Conservation (phyloP, 768 basidiomycete genomes). For the Gloeopeniophorella convolvens region DNA sequence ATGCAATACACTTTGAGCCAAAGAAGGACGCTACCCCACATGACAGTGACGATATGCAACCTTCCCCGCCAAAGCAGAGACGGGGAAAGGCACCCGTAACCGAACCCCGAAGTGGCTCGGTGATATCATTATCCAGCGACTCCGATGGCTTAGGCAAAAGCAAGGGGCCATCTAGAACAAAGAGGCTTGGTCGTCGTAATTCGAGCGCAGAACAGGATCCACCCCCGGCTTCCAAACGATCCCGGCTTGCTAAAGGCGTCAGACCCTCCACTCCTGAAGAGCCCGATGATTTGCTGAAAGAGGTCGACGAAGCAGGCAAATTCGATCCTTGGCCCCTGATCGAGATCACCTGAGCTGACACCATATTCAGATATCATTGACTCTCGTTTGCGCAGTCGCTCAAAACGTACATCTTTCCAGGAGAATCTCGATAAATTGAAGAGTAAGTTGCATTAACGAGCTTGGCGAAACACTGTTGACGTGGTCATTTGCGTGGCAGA, state of each 20-base stretch:
- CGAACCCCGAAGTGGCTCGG: not conserved
- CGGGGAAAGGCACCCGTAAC: constrained; percentile 19
- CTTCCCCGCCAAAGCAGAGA: constrained; percentile 21
- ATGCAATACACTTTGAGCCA: constrained; percentile 46
- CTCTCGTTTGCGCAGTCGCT: constrained; percentile 52
- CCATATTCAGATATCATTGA: constrained; percentile 50
- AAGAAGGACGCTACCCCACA: constrained; percentile 17
- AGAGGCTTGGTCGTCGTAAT: constrained; percentile 17
- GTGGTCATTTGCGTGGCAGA: not conserved
- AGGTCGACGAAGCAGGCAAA: constrained; percentile 55
- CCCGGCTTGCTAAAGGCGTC: constrained; percentile 38
- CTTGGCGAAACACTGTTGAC: not conserved
- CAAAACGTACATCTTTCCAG: constrained; percentile 54
- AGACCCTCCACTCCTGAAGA: constrained; percentile 37
- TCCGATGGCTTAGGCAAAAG: constrained; percentile 5
- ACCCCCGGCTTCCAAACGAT: constrained; percentile 30
- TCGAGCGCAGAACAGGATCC: constrained; percentile 33
- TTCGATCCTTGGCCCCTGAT: too few species aligned
- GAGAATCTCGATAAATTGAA: constrained; percentile 60
- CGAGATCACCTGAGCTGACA: constrained; percentile 5
- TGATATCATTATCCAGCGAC: not conserved
- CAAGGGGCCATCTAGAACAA: not conserved
- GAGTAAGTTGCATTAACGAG: constrained; percentile 36
- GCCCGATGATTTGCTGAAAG: constrained; percentile 39
- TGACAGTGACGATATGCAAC: constrained; percentile 23